A percentile compares a stretch with the other conserved stretches of the same genome.
Evolutionary conservation across 2,329 filamentous ascomycete species (phyloP).

Genomic region (Blumeria hordei): DNA sequence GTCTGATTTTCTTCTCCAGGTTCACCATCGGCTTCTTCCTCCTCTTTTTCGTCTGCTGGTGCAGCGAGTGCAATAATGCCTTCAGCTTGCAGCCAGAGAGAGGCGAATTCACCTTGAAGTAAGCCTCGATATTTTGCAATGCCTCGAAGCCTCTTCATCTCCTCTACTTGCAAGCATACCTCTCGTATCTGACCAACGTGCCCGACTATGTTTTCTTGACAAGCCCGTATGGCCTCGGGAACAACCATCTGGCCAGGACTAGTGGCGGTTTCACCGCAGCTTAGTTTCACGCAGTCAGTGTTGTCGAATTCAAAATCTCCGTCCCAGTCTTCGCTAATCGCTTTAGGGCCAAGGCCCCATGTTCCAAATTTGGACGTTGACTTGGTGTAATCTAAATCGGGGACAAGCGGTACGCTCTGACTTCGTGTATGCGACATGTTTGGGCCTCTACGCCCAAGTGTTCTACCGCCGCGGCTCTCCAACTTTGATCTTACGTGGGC

Average conservation of each 20-base stretch:
- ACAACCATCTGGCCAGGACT: conserved; percentile 35
- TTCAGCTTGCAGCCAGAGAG: conserved; percentile 59
- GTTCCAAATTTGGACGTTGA: conserved; percentile 51
- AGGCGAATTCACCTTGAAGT: conserved; percentile 30
- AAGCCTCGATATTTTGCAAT: conserved; percentile 45
- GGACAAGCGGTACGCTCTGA: conserved; percentile 54
- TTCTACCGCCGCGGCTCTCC: conserved; percentile 45
- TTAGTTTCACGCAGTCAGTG: conserved; percentile 16
- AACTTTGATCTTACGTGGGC: conserved; percentile 53
- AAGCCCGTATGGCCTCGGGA: conserved; percentile 55
- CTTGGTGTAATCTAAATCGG: conserved; percentile 30
- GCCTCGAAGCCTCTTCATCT: conserved; percentile 52
- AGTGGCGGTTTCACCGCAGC: conserved; percentile 18
- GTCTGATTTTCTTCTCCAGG: conserved; percentile 1
- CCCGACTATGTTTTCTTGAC: conserved; percentile 58
- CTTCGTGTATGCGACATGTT: conserved; percentile 45
- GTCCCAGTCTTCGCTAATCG: conserved; percentile 69
- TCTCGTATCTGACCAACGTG: conserved; percentile 70
- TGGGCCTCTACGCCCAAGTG: conserved; percentile 41
- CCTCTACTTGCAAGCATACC: conserved; percentile 58
- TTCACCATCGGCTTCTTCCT: background rate
- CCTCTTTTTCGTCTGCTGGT: conserved; percentile 32
- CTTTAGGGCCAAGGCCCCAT: conserved; percentile 60
- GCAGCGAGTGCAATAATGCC: conserved; percentile 70
- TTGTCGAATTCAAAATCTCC: conserved; percentile 57